phyloP scores from a whole-genome alignment of 2,329 filamentous ascomycete species.

The Xylariales sp. region DNA sequence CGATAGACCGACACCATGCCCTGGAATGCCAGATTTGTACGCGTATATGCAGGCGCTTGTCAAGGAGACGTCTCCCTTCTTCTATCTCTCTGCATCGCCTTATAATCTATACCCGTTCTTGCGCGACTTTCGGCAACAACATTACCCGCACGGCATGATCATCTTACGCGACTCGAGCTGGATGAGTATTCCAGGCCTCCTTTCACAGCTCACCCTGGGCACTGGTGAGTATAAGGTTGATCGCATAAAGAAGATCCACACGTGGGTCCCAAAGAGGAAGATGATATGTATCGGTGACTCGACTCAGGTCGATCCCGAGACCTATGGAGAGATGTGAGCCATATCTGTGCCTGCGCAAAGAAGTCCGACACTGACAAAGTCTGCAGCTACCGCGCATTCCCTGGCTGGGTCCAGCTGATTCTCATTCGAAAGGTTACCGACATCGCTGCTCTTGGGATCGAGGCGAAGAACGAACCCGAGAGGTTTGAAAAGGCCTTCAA shows the following conservation, averaged over 20 bases:
- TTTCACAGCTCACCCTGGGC: conserved; percentile 72
- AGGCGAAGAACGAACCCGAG: conserved; percentile 66
- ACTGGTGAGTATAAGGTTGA: conserved; percentile 84
- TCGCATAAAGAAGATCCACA: conserved; percentile 71
- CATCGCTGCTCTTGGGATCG: conserved; percentile 63
- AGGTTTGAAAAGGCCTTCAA: conserved; percentile 83
- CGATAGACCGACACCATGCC: conserved; percentile 64
- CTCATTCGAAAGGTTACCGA: conserved; percentile 81
- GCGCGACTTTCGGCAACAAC: conserved; percentile 61
- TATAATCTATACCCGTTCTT: conserved; percentile 94
- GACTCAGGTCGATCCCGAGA: conserved; percentile 86
- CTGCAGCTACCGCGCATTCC: conserved; percentile 54
- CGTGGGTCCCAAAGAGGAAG: conserved; percentile 72
- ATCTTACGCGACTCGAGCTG: conserved; percentile 81
- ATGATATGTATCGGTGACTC: conserved; percentile 87
- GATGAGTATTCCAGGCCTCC: conserved; percentile 76
- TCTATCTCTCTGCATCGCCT: conserved; percentile 89
- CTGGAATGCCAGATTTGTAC: conserved; percentile 85
- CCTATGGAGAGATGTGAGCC: conserved; percentile 75
- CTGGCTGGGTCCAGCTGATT: conserved; percentile 76
- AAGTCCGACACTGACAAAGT: conserved; percentile 7
- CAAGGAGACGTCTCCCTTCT: conserved; percentile 65
- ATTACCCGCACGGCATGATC: conserved; percentile 72
- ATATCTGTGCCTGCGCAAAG: too few species aligned
- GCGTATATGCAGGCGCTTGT: conserved; percentile 52